Evolutionary conservation across 345 rosid species (phyloP), one percentile per base, ranked within the genome.

Genomic region (Citrus glauca): DNA sequence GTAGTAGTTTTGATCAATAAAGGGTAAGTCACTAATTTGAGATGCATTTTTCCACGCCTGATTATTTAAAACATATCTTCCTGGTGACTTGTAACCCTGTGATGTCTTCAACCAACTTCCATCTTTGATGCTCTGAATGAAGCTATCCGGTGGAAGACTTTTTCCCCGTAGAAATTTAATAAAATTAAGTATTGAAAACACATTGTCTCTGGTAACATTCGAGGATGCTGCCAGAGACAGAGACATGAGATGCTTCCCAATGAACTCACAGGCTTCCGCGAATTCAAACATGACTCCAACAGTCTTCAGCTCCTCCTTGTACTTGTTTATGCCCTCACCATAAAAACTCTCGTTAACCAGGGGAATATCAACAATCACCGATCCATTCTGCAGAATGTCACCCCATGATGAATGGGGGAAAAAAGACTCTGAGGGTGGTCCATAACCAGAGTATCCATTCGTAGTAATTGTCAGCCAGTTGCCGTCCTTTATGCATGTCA

Each of bases 351-450:
- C 75, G 77, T 93, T 93, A 24, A 93, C 76, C 6, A 93, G 74
- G 0, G 98, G 98, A 80, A 93, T 85, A 77, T 90, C 93, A 13
- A 89, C 93, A 20, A 89, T 88, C 67, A 82, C 86, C 0, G 85
- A 78, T 35, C 77, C 88, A 53, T 82, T 83, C 84, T 91, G 94
- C 75, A 93, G 81, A 78, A 89, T 70, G 57, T 50, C 67, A 68
- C 91, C 97, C 94, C 90, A 87, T 3, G 92, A 86, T 20, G 84
- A 62, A 74, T 82, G 40, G 75, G 82, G 87, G 24, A 86, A 82
- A 73, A 93, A 92, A 0, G 94, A 88, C 81, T 91, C 79, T 27
- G 86, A 84, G 5, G 98, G 98, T 14, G 91, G 84, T 20, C 80
- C 82, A 78, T 78, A 86, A 68, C 82, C 81, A 79, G 87, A 65